Conservation (phyloP, 1,139 yeast genomes). For the Scheffersomyces segobiensis region DNA sequence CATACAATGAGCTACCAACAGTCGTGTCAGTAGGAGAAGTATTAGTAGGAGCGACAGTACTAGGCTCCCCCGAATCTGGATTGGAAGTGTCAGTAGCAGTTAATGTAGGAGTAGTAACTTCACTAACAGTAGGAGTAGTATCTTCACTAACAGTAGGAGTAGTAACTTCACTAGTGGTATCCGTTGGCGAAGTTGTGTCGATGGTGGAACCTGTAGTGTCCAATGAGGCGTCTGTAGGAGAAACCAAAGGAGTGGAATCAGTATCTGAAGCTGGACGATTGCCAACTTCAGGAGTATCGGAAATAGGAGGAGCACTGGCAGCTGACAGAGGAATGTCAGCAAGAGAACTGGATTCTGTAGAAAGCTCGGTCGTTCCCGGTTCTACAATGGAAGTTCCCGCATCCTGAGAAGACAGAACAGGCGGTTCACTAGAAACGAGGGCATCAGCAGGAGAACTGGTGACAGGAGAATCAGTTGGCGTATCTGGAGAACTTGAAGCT, state of each 20-base stretch:
- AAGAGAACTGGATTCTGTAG: neutral
- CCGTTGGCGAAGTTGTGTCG: neutral
- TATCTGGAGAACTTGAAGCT: too few relatives aligned
- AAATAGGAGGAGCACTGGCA: slow-evolving; percentile 3
- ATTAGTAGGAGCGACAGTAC: slow-evolving; percentile 6
- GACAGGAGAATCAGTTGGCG: neutral
- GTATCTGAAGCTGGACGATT: slow-evolving; percentile 4
- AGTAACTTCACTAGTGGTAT: neutral
- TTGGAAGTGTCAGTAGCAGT: neutral
- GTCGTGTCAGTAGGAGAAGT: slow-evolving; percentile 3
- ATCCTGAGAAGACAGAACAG: neutral
- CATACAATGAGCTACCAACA: neutral
- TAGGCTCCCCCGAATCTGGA: slow-evolving; percentile 1
- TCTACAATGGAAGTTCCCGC: neutral
- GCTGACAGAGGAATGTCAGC: neutral
- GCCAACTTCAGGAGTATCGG: slow-evolving; percentile 2
- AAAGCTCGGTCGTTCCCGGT: neutral
- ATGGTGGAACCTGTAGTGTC: neutral
- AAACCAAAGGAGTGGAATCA: neutral
- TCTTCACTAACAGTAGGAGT: neutral
- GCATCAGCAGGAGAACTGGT: neutral
- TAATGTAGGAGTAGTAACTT: neutral
- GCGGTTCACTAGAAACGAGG: neutral
- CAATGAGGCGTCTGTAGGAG: slow-evolving; percentile 1
- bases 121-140: neutral